These are phyloP conservation scores for Pyronema omphalodes DNA, from an alignment of 495 filamentous ascomycete species.

Conservation along the genomic window DNA sequence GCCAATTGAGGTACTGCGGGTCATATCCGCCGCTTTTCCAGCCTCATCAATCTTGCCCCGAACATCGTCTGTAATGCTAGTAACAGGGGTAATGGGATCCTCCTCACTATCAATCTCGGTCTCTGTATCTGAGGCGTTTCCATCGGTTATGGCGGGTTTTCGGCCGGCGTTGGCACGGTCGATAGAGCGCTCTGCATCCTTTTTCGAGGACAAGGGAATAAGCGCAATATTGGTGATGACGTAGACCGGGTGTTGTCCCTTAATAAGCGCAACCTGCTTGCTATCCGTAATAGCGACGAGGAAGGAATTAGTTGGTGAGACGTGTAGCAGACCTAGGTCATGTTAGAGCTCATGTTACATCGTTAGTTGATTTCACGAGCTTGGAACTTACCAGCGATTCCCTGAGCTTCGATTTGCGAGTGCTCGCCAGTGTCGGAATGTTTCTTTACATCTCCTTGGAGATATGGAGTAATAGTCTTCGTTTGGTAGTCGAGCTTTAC, in stretches of 20 bases:
- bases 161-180: constrained; percentile 37
- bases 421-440: background rate
- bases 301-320: constrained; percentile 52
- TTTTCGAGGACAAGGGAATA: constrained; percentile 61
- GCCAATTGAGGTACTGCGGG: constrained; percentile 37
- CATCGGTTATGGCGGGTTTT: constrained; percentile 4
- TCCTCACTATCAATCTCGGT: constrained; percentile 25
- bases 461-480: constrained; percentile 33
- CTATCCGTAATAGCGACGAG: constrained; percentile 68
- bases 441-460: constrained; percentile 3
- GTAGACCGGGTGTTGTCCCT: constrained; percentile 56
- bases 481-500: constrained; percentile 62
- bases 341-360: background rate
- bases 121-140: constrained; percentile 4
- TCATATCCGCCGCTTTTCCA: constrained; percentile 12
- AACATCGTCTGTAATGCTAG: constrained; percentile 25
- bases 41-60: constrained; percentile 24
- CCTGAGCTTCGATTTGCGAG: constrained; percentile 49
- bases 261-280: constrained; percentile 72
- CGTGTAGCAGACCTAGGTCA: constrained; percentile 46
- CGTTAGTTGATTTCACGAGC: background rate
- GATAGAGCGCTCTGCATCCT: constrained; percentile 54
- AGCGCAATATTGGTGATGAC: constrained; percentile 69
- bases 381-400: constrained; percentile 54
- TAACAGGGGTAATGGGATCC: constrained; percentile 5